These are phyloP conservation scores for Protea cynaroides DNA, from an alignment of 164 flowering plant species.

Conservation along the genomic window DNA sequence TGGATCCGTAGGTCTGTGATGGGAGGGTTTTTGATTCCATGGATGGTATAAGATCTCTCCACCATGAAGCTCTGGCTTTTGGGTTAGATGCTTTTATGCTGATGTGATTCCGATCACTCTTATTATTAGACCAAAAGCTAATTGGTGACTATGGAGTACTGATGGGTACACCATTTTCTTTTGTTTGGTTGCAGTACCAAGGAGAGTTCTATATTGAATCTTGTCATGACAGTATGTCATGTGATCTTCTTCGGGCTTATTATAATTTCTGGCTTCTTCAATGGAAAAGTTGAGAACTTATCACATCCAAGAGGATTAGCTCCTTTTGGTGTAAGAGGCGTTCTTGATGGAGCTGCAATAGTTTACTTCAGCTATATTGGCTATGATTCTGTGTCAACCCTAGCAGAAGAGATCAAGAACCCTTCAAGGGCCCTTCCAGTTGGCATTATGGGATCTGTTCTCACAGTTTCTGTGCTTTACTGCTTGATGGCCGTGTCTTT, in stretches of 20 bases:
- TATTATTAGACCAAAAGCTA: not conserved
- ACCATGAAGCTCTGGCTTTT: no score
- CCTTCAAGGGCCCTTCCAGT: constrained; percentile 73
- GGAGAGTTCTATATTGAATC: constrained; percentile 82
- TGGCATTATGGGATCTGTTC: constrained; percentile 87
- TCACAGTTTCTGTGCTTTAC: constrained; percentile 72
- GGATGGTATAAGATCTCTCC: no score
- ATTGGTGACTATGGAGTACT: not conserved
- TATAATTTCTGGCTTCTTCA: constrained; percentile 65
- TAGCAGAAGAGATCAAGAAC: constrained; percentile 85
- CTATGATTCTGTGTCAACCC: constrained; percentile 93
- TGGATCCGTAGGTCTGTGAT: no score
- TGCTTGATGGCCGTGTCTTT: constrained; percentile 87
- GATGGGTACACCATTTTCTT: not conserved
- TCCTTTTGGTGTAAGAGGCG: constrained; percentile 68
- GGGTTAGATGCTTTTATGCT: no score
- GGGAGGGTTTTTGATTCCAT: no score
- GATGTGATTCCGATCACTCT: not conserved
- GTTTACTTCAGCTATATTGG: constrained; percentile 92
- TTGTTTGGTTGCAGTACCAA: constrained; percentile 46
- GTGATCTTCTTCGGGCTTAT: constrained; percentile 64
- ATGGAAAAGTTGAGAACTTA: constrained; percentile 63
- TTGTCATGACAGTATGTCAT: constrained; percentile 62
- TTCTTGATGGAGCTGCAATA: constrained; percentile 78
- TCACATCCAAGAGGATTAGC: constrained; percentile 49